Conservation (phyloP, 202 grass and related monocot species). For the Digitaria exilis region DNA sequence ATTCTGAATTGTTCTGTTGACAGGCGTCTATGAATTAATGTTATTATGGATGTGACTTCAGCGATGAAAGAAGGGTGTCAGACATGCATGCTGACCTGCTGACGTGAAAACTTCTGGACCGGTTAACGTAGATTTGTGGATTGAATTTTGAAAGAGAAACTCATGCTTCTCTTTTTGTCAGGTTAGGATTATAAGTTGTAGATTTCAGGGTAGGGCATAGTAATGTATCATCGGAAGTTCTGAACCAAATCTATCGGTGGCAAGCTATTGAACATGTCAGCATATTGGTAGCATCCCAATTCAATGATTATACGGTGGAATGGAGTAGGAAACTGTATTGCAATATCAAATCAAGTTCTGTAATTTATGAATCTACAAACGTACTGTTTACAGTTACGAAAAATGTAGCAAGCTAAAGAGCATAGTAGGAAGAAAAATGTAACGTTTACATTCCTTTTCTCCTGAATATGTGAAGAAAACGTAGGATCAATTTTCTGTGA, state of each 20-base stretch:
- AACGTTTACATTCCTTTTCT: neutral
- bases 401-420: slow-evolving; percentile 8
- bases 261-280: neutral
- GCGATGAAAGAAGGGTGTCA: slow-evolving; percentile 17
- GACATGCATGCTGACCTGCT: slow-evolving; percentile 25
- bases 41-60: neutral
- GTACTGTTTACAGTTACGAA: neutral
- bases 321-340: neutral
- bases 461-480: neutral
- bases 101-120: neutral
- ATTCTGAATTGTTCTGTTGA: slow-evolving; percentile 25
- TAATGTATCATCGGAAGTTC: neutral
- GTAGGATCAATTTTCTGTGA: neutral
- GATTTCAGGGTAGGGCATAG: neutral
- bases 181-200: slow-evolving; percentile 7
- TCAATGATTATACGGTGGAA: neutral
- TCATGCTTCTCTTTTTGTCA: neutral
- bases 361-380: neutral
- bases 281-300: neutral
- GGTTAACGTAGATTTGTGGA: neutral
- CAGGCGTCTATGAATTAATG: slow-evolving; percentile 22
- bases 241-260: neutral
- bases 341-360: slow-evolving; percentile 13
- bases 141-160: slow-evolving; percentile 7
- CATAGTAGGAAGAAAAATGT: no score